Base-by-base conservation (phyloP, 169 alveolate species). In the Theileria sp. region DNA sequence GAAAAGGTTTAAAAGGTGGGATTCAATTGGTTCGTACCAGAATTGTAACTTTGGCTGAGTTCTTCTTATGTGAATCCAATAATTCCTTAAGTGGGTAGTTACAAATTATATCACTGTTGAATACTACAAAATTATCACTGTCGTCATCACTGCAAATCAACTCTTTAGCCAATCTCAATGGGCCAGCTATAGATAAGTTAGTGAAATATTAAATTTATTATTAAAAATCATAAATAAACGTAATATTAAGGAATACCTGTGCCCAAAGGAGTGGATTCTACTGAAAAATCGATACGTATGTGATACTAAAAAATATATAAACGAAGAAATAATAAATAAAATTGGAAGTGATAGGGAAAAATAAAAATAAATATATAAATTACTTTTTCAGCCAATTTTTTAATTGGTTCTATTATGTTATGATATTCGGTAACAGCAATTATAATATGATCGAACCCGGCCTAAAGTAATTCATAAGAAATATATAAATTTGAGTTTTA, bases 261-360 rank as follows among this genome's bases (percentile, higher is more conserved):
- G 23, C 99, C 99, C 64, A 98, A 87, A n/a, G 99, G 99, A 50
- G 92, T 97, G 10, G 94, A 94, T 91, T 98, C 99, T 75, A 95
- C 85, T 3, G 98, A 94, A 79, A 95, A 93, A 60, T 93, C 93
- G 54, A 98, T 97, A 77, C 94, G 94, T 50, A 98, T 94, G 25
- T 87, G 77, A 86, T 94, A 97, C 93, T 94, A 77, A 74, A 5
- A 74, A 30, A 26, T 38, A 36, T 70, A 7, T n/a, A 44, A 34
- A 30, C 8, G 17, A 4, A 3, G 54, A 21, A 58, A 58, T 50
- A 38, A 3, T 8, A 38, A 54, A n/a, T 13, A 19, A 5, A 12
- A 56, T 32, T 13, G 5, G 6, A 21, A 3, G 0, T 3, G 2
- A 58, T 13, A n/a, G 26, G 8, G 8, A n/a, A 58, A 5, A 44